Percentiles rank a stretch among this genome's conserved stretches.
Evolutionary conservation across 1,284 basidiomycete genomes (phyloP).

Genomic region (Cryptococcus sp.): DNA sequence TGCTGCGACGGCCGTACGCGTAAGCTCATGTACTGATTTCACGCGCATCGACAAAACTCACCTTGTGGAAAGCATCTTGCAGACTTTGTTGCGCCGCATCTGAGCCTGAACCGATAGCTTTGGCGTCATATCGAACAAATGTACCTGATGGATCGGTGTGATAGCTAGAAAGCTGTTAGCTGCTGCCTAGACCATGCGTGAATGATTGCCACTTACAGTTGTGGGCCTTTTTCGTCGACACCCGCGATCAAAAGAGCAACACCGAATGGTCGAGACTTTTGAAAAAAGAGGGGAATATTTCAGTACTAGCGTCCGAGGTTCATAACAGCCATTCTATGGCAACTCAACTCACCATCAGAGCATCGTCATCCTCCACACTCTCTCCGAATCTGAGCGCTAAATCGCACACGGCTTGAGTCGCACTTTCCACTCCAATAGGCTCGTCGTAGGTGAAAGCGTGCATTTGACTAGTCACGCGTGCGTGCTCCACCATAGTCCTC

Average conservation of each 20-base stretch:
- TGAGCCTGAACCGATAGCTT: constrained; percentile 97
- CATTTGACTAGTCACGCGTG: constrained; percentile 94
- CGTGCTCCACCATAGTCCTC: constrained; percentile 99
- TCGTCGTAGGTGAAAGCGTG: constrained; percentile 98
- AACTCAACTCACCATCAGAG: constrained; percentile 76
- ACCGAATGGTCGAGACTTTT: constrained; percentile 91
- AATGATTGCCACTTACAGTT: constrained; percentile 64
- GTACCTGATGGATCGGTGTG: constrained; percentile 99
- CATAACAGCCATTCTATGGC: neutral
- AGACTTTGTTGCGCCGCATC: constrained; percentile 97
- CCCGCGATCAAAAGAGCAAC: constrained; percentile 97
- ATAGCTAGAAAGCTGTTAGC: constrained; percentile 60
- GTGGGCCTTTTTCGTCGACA: constrained; percentile 92
- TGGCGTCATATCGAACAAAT: constrained; percentile 94
- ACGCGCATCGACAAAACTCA: constrained; percentile 47
- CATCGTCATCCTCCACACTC: constrained; percentile 97
- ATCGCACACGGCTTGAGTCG: constrained; percentile 97
- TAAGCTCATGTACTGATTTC: too few relatives aligned
- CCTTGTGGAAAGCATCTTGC: constrained; percentile 97
- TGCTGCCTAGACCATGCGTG: neutral
- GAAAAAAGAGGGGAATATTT: neutral
- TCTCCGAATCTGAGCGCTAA: constrained; percentile 96
- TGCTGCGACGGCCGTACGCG: constrained; percentile 59
- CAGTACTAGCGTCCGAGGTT: neutral
- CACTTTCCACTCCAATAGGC: constrained; percentile 92